Conservation (phyloP, 805 yeast species). For the Wickerhamiella lipophila region DNA sequence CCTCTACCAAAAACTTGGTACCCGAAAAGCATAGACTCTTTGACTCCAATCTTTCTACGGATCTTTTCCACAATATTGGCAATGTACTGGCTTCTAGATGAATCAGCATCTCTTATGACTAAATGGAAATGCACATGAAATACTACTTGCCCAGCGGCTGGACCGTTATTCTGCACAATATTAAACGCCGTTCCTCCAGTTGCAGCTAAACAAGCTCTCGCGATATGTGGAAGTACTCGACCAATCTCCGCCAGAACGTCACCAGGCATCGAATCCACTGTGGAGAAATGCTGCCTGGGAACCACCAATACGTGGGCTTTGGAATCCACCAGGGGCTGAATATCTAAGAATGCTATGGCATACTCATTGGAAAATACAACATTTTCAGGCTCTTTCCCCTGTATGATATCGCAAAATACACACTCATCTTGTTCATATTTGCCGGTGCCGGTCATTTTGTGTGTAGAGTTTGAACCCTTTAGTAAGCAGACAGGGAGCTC, state of each 20-base stretch:
- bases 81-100: slow-evolving; percentile 3
- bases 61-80: slow-evolving; percentile 10
- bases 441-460: not conserved
- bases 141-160: slow-evolving; percentile 81
- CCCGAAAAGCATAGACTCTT: slow-evolving; percentile 20
- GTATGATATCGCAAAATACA: slow-evolving; percentile 25
- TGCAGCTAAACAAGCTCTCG: slow-evolving; percentile 20
- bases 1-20: slow-evolving; percentile 27
- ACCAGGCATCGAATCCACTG: slow-evolving; percentile 22
- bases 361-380: slow-evolving; percentile 24
- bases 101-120: slow-evolving; percentile 45
- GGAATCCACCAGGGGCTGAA: slow-evolving; percentile 30
- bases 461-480: not conserved
- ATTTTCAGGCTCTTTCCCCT: slow-evolving; percentile 15
- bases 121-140: slow-evolving; percentile 91
- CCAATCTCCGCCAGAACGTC: slow-evolving; percentile 17
- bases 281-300: slow-evolving; percentile 27
- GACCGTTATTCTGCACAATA: slow-evolving; percentile 45
- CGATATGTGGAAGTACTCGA: slow-evolving; percentile 22
- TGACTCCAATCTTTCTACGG: slow-evolving; percentile 5
- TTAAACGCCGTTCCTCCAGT: slow-evolving; percentile 25
- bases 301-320: slow-evolving; percentile 28
- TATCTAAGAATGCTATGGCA: slow-evolving; percentile 29
- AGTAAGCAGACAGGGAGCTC: not conserved
- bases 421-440: no score